These are phyloP conservation scores for Fusarium zealandicum DNA, from an alignment of 2,329 filamentous ascomycete genomes.

Conservation along the genomic window DNA sequence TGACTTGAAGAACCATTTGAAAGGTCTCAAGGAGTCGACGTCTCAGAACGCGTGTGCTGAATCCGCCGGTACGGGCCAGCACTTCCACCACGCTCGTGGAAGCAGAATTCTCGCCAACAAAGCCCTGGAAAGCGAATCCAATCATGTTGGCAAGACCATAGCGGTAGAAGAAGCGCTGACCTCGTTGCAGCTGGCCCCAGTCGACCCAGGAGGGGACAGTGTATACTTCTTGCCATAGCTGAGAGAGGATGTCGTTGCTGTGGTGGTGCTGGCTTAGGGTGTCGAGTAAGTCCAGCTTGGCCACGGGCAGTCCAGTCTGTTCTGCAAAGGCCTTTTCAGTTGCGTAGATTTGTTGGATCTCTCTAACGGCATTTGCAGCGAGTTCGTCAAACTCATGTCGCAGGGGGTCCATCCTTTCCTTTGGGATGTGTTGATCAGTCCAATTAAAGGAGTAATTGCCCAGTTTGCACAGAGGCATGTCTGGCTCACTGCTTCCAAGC, in stretches of 20 bases:
- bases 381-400: not conserved
- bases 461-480: not conserved
- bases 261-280: not conserved
- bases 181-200: conserved; percentile 69
- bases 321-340: not conserved
- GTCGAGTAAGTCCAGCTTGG: not conserved
- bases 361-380: not conserved
- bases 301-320: not conserved
- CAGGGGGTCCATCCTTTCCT: not conserved
- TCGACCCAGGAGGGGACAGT: conserved; percentile 71
- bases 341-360: not conserved
- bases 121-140: conserved; percentile 51
- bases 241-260: not conserved
- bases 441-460: not conserved
- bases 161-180: conserved; percentile 69
- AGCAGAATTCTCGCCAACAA: conserved; percentile 51
- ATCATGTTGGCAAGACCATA: conserved; percentile 69
- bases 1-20: conserved; percentile 62
- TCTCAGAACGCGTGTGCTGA: conserved; percentile 66
- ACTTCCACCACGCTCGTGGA: conserved; percentile 69
- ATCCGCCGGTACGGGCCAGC: conserved; percentile 70
- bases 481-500: not conserved
- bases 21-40: conserved; percentile 60
- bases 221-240: conserved; percentile 54
- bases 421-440: not conserved